Evolutionary conservation across 805 yeast genomes (phyloP), one percentile per base, ranked within the genome.

Genomic region (Sugiyamaella marilandica): DNA sequence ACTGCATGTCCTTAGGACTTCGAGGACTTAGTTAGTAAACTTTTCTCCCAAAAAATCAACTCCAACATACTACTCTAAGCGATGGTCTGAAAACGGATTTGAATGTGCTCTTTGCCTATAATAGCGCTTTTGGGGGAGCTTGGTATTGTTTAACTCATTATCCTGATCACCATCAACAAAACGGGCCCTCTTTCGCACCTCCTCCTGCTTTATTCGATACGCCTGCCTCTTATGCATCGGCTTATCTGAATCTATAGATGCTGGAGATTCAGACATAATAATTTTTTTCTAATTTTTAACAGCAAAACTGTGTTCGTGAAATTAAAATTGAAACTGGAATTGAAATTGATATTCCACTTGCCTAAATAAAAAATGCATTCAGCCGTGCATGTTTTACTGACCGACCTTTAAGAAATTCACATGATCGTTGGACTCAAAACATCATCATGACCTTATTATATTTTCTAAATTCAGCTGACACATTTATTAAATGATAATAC

Each of bases 31-130:
- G n/a, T 10, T 19, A 39, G 43, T 10, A 39, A 10, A 13, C 7
- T 34, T 13, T 34, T 34, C 5, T 34, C 5, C 18, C 13, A 52
- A 24, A 21, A 31, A 10, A 18, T 21, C 14, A 19, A n/a, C 16
- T 16, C 24, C 13, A 10, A 45, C 67, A 33, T 56, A 64, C 68
- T 94, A 94, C 55, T 88, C 96, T 44, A 94, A 75, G 62, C 84
- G 81, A 69, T 94, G 99, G 70, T 94, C 99, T 16, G 96, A 87
- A 64, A 94, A 94, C 19, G 98, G 98, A 65, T 94, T 94, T 1
- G 97, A 90, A 66, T 94, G 99, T 1, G 99, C 99, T 70, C 99
- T 75, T 71, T 94, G 99, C 67, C 99, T 80, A 69, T 94, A 94
- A 66, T 79, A 94, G 62, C 94, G 79, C 68, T 94, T 73, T 62